Evolutionary conservation across 2,329 filamentous ascomycete genomes (phyloP), one percentile per base, ranked within the genome.

Genomic region (Arthrobotrys megalospora): DNA sequence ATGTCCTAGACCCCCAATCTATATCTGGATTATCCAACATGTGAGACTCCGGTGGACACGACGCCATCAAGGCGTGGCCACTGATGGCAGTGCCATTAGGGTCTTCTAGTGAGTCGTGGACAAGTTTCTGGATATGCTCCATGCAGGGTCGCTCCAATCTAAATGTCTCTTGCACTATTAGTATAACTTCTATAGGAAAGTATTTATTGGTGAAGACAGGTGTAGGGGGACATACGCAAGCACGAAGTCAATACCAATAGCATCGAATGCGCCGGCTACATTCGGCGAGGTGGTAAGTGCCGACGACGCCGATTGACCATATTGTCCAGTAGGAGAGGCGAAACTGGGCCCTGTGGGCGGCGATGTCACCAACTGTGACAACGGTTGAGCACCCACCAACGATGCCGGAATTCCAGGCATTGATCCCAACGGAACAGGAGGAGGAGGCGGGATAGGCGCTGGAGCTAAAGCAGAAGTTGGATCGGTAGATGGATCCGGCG

Each of bases 101-200:
- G 76, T 65, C 86, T 84, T 86, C 87, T 83, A 87, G 84, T 79
- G 86, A 88, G 76, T 87, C 90, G 81, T 94, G 86, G 79, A 97
- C 87, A 85, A 91, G 93, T 81, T 81, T 76, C 53, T 93, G 92
- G 85, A 95, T 88, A 85, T 97, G 94, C 81, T 94, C 90, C 89
- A 97, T 96, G 87, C 96, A 98, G 65, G 94, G 93, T 83, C 91
- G 92, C 87, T 97, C 94, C 84, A 97, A 92, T 92, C 91, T 88
- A 88, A 82, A 48, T 45, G 45, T 48, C 21, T 38, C 36, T 64
- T 53, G 64, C 36, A 43, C 41, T 68, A 32, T 76, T 69, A 76
- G 53, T 24, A 45, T 47, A 16, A 58, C 16, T 38, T 28, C 16
- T 12, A 47, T 5, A 36, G 7, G 45, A 21, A 53, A 14, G 8